Percentiles rank a stretch among this genome's conserved stretches.
Conservation (phyloP, 192 early-diverging fungal genomes). For the Borealophlyctis nickersoniae region DNA sequence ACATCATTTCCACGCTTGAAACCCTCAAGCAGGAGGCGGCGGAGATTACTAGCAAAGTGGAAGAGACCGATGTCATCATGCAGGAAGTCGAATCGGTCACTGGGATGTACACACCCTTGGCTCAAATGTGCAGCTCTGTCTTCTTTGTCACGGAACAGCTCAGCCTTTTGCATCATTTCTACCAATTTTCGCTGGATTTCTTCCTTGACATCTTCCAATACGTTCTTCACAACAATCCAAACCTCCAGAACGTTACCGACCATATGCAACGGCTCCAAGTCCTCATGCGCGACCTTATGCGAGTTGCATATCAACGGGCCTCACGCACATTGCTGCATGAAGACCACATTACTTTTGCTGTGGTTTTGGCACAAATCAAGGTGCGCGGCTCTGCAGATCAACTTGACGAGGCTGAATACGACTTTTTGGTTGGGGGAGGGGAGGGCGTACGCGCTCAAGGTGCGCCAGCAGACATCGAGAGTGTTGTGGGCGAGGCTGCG, state of each 20-base stretch:
- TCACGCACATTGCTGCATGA: conserved; percentile 85
- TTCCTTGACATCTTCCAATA: conserved; percentile 89
- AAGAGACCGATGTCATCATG: conserved; percentile 92
- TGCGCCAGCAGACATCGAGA: conserved; percentile 6
- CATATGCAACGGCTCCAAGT: conserved; percentile 67
- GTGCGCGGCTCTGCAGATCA: conserved; percentile 54
- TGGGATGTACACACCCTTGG: conserved; percentile 84
- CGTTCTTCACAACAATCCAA: conserved; percentile 75
- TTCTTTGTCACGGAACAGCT: conserved; percentile 99
- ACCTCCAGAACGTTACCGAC: conserved; percentile 48
- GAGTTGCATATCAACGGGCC: conserved; percentile 73
- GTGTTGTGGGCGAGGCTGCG: conserved; percentile 30
- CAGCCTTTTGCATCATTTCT: conserved; percentile 83
- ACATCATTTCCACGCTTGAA: conserved; percentile 90
- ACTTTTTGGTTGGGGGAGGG: conserved; percentile 66
- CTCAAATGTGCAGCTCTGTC: conserved; percentile 84
- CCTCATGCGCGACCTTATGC: conserved; percentile 80
- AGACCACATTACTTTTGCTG: conserved; percentile 84
- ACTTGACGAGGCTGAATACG: conserved; percentile 64
- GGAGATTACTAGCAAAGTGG: conserved; percentile 87
- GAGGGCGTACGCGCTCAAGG: conserved; percentile 32
- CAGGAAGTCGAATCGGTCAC: conserved; percentile 94
- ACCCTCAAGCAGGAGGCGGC: conserved; percentile 94
- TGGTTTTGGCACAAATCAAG: conserved; percentile 86
- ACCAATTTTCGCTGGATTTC: conserved; percentile 98